Evolutionary conservation across 2,329 filamentous ascomycete genomes (phyloP).

Genomic region (Aspergillus hiratsukae): DNA sequence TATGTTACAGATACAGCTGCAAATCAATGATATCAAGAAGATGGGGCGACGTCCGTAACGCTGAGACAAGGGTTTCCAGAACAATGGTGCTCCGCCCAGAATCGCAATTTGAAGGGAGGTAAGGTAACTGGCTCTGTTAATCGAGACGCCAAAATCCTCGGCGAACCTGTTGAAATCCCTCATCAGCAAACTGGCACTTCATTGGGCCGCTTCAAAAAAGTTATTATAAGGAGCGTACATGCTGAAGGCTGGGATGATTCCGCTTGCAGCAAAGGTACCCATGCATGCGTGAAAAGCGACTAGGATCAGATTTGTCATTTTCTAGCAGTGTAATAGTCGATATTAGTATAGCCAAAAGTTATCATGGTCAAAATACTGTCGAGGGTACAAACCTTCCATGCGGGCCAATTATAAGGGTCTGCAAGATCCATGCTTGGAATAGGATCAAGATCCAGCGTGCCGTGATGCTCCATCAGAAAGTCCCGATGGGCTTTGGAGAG

Average conservation of each 20-base stretch:
- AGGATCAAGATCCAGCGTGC: slow-evolving; percentile 52
- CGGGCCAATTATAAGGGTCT: slow-evolving; percentile 56
- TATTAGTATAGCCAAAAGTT: background rate
- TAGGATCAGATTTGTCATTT: slow-evolving; percentile 51
- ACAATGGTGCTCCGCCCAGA: slow-evolving; percentile 49
- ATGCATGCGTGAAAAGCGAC: slow-evolving; percentile 58
- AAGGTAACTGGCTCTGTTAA: slow-evolving; percentile 51
- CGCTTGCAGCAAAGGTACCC: slow-evolving; percentile 53
- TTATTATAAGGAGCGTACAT: slow-evolving; percentile 8
- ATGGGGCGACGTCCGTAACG: slow-evolving; percentile 52
- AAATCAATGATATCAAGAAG: slow-evolving; percentile 50
- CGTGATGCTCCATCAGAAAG: slow-evolving; percentile 51
- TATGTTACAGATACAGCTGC: slow-evolving; percentile 50
- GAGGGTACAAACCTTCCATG: slow-evolving; percentile 43
- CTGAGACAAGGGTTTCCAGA: slow-evolving; percentile 54
- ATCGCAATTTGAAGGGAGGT: slow-evolving; percentile 54
- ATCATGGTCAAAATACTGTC: background rate
- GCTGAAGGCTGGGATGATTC: slow-evolving; percentile 54
- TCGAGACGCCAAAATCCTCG: slow-evolving; percentile 44
- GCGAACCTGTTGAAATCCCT: slow-evolving; percentile 39
- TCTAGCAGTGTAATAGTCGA: slow-evolving; percentile 31
- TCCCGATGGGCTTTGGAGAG: slow-evolving; percentile 34
- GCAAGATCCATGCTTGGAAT: slow-evolving; percentile 48
- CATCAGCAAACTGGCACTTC: background rate
- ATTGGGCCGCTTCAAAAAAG: no score